Evolutionary conservation across 2,329 filamentous ascomycete species (phyloP).

Genomic region (Alternaria ventricosa): DNA sequence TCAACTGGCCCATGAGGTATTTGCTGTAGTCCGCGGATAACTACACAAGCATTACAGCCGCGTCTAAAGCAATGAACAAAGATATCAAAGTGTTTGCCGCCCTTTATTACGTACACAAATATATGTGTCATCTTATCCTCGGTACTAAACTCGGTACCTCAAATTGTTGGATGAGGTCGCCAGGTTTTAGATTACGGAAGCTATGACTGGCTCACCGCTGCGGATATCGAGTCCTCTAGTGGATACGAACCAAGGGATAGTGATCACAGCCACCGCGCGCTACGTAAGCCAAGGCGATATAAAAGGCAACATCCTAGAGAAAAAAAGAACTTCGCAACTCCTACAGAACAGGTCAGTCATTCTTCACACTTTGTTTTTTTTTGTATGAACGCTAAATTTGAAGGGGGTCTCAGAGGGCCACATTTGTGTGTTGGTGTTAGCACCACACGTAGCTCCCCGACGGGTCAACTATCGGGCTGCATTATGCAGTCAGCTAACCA

Average conservation of each 20-base stretch:
- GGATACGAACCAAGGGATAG: background rate
- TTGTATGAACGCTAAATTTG: background rate
- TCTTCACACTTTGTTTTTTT: background rate
- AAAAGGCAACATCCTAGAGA: background rate
- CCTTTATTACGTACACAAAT: background rate
- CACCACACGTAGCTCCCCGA: background rate
- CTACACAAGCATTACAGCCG: background rate
- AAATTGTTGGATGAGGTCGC: background rate
- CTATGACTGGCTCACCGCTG: background rate
- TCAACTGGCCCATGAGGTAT: background rate
- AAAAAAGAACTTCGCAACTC: background rate
- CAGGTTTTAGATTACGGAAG: background rate
- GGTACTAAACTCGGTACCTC: background rate
- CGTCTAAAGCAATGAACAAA: background rate
- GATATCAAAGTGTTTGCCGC: background rate
- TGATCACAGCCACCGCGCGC: background rate
- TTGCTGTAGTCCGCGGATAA: background rate
- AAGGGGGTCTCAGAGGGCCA: background rate
- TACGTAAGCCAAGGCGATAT: background rate
- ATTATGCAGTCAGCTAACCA: background rate
- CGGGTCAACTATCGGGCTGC: background rate
- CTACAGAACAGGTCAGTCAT: background rate
- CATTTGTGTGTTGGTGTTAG: background rate
- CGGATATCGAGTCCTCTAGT: background rate
- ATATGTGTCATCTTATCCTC: background rate